Conservation (phyloP, 768 basidiomycete genomes). For the Lepiota brunneoincarnata region DNA sequence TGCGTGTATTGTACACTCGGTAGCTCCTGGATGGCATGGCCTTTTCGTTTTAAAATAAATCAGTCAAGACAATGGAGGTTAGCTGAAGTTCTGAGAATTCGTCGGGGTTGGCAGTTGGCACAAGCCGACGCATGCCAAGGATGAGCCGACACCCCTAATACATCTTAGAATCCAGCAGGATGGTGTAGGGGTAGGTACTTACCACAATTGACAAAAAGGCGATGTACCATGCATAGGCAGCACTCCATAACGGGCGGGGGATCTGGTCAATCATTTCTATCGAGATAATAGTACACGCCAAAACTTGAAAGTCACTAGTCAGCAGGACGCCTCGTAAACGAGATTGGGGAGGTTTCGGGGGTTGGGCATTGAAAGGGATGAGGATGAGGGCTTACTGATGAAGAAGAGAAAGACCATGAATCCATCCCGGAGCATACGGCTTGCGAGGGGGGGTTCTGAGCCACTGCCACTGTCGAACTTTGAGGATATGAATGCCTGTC, state of each 20-base stretch:
- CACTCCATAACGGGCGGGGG: slow-evolving; percentile 6
- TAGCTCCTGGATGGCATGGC: too few species aligned
- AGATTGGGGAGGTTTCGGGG: too few species aligned
- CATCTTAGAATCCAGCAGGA: too few species aligned
- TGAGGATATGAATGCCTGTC: slow-evolving; percentile 1
- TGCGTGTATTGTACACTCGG: too few species aligned
- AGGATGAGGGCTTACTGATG: not conserved
- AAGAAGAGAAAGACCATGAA: slow-evolving; percentile 7
- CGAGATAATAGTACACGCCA: slow-evolving; percentile 11
- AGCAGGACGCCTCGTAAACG: too few species aligned
- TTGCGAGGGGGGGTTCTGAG: slow-evolving; percentile 2
- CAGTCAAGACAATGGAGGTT: not conserved
- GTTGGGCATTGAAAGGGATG: too few species aligned
- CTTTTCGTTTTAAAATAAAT: not conserved
- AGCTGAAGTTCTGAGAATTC: not conserved
- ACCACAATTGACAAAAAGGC: slow-evolving; percentile 14
- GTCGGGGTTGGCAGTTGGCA: not conserved
- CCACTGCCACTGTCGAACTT: slow-evolving; percentile 7
- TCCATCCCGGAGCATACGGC: slow-evolving; percentile 11
- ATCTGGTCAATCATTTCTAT: slow-evolving; percentile 10
- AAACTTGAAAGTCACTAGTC: too few species aligned
- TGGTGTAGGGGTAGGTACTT: not conserved
- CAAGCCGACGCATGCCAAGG: slow-evolving; percentile 12
- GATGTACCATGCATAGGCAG: slow-evolving; percentile 17
- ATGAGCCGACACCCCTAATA: slow-evolving; percentile 15